phyloP scores from a whole-genome alignment of 345 rosid genomes.

The Lepidium africanum region DNA sequence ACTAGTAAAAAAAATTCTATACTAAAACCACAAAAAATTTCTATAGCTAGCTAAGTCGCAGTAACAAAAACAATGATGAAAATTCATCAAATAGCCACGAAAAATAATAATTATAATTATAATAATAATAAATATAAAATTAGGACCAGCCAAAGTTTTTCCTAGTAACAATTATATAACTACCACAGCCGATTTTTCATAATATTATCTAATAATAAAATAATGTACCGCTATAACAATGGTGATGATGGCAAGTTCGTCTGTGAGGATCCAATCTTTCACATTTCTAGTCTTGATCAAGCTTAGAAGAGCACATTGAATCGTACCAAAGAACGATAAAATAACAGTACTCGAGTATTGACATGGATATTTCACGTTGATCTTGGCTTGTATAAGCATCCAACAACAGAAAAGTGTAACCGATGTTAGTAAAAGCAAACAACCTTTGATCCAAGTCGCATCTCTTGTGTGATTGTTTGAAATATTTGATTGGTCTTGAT shows the following conservation, averaged over 20 bases:
- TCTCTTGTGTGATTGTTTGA: constrained; percentile 19
- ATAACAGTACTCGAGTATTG: constrained; percentile 58
- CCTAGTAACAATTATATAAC: too few relatives aligned
- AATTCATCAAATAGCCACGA: too few relatives aligned
- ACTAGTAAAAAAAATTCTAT: too few relatives aligned
- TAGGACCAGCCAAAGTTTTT: too few relatives aligned
- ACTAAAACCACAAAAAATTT: too few relatives aligned
- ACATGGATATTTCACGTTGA: constrained; percentile 42
- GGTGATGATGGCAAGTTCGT: constrained; percentile 33
- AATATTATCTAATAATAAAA: too few relatives aligned
- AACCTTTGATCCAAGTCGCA: constrained; percentile 42
- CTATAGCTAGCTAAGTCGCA: too few relatives aligned
- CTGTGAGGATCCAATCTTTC: constrained; percentile 40
- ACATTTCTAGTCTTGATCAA: constrained; percentile 29
- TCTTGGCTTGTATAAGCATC: constrained; percentile 51
- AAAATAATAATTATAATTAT: too few relatives aligned
- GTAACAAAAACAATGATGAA: too few relatives aligned
- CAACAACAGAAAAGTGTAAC: constrained; percentile 36
- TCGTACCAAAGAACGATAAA: constrained; percentile 43
- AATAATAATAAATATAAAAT: too few relatives aligned
- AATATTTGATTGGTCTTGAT: neutral
- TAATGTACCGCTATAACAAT: constrained; percentile 35
- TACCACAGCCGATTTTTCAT: too few relatives aligned
- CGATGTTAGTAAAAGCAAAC: constrained; percentile 29
- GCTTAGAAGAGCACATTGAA: constrained; percentile 44